Percentiles rank a stretch among this genome's conserved stretches.
These are phyloP conservation scores for Inga laurina DNA, from an alignment of 306 rosid species.

Conservation along the genomic window DNA sequence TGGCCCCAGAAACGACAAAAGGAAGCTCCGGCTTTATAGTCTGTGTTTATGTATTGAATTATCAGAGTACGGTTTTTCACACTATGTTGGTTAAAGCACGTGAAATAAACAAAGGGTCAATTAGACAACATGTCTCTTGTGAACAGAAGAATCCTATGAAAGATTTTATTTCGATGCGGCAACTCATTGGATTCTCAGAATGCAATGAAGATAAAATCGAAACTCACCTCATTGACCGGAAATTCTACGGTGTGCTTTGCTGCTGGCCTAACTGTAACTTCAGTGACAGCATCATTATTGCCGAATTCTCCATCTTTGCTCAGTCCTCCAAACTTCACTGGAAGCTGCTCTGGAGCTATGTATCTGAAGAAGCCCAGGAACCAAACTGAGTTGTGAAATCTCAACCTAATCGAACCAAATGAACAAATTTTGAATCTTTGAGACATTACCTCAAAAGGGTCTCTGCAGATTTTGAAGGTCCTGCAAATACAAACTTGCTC, in stretches of 20 bases:
- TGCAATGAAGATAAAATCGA: not conserved
- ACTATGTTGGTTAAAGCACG: slow-evolving; percentile 19
- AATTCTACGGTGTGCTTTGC: slow-evolving; percentile 63
- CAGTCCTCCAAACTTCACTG: slow-evolving; percentile 79
- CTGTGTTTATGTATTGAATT: not conserved
- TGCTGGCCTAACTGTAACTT: slow-evolving; percentile 60
- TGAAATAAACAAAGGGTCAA: not conserved
- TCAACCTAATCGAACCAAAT: not conserved
- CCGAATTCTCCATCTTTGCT: slow-evolving; percentile 70
- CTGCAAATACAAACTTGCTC: slow-evolving; percentile 82
- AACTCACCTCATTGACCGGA: slow-evolving; percentile 67
- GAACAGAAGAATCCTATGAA: slow-evolving; percentile 47
- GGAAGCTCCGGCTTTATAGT: not conserved
- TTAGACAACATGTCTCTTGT: not conserved
- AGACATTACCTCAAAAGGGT: slow-evolving; percentile 64
- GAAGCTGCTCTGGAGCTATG: slow-evolving; percentile 71
- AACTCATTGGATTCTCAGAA: slow-evolving; percentile 40
- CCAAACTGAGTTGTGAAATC: not conserved
- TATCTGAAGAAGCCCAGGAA: slow-evolving; percentile 46
- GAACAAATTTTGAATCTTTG: slow-evolving; percentile 22
- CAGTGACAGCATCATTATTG: slow-evolving; percentile 55
- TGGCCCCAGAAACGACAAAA: slow-evolving; percentile 13
- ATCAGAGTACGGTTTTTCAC: not conserved
- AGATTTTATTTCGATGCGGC: slow-evolving; percentile 31
- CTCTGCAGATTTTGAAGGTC: slow-evolving; percentile 74